Conservation (phyloP, 306 rosid species). For the Cicer pinnatifidum region DNA sequence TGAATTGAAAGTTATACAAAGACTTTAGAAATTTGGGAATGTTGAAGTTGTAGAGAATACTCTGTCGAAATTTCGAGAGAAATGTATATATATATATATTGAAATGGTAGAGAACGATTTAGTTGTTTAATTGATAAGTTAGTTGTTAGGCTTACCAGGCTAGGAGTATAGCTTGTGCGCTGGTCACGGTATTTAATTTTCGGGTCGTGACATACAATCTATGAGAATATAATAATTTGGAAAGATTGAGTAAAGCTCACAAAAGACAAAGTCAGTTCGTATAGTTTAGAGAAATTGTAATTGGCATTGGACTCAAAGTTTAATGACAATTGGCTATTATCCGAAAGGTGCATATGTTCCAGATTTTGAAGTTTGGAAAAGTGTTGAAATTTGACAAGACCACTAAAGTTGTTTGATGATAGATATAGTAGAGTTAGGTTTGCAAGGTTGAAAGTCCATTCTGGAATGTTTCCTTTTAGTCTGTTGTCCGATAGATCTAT, state of each 20-base stretch:
- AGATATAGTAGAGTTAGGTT: not conserved
- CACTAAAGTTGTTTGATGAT: constrained; percentile 23
- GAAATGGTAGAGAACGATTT: too few relatives aligned
- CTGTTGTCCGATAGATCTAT: not conserved
- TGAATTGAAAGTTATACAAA: too few relatives aligned
- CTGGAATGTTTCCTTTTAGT: constrained; percentile 10
- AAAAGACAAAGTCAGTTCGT: not conserved
- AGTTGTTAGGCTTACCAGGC: too few relatives aligned
- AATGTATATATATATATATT: too few relatives aligned
- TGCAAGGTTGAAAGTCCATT: constrained; percentile 5
- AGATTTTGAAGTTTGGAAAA: not conserved
- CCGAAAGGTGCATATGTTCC: not conserved
- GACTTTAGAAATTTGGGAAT: too few relatives aligned
- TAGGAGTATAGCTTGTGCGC: too few relatives aligned
- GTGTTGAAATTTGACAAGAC: not conserved
- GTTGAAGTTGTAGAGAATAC: too few relatives aligned
- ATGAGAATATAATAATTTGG: too few relatives aligned
- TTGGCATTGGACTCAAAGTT: not conserved
- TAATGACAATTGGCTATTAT: not conserved
- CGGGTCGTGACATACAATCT: too few relatives aligned
- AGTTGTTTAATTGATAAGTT: too few relatives aligned
- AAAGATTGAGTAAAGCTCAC: not conserved
- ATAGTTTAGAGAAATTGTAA: not conserved
- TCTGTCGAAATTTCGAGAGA: too few relatives aligned
- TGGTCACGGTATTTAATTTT: too few relatives aligned